Evolutionary conservation across 352 stramenopile species (phyloP).

Genomic region (Phytopythium cucurbitacearum): DNA sequence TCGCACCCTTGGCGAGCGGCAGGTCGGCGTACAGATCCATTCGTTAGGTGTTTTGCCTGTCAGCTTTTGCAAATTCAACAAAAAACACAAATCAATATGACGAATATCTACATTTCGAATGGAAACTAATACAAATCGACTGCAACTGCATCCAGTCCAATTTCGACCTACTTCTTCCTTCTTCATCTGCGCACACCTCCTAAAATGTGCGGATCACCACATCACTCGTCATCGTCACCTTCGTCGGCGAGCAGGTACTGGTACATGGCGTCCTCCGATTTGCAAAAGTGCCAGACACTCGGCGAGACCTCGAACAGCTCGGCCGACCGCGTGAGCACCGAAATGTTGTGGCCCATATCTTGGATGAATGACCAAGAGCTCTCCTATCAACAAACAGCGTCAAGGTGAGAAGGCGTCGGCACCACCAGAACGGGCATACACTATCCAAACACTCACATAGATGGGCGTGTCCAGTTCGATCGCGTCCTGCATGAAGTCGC

Average conservation of each 20-base stretch:
- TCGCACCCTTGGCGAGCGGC: conserved; percentile 57
- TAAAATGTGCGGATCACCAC: neutral
- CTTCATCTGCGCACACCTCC: too few species aligned
- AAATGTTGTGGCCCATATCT: conserved; percentile 67
- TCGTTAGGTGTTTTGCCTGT: neutral
- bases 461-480: conserved; percentile 74
- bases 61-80: neutral
- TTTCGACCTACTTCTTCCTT: too few species aligned
- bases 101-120: too few species aligned
- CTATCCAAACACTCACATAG: conserved; percentile 34
- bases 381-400: conserved; percentile 32
- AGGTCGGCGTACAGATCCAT: conserved; percentile 84
- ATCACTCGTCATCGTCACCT: conserved; percentile 31
- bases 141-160: too few species aligned
- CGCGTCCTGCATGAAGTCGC: conserved; percentile 76
- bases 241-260: conserved; percentile 74
- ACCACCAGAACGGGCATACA: conserved; percentile 1
- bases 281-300: conserved; percentile 83
- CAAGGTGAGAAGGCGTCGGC: neutral
- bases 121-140: too few species aligned
- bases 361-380: conserved; percentile 80
- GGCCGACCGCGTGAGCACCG: conserved; percentile 57
- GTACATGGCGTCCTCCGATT: conserved; percentile 70
- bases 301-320: conserved; percentile 63
- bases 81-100: too few species aligned